Evolutionary conservation across 148 eudicot species (phyloP).

Genomic region (Amaranthus cruentus): DNA sequence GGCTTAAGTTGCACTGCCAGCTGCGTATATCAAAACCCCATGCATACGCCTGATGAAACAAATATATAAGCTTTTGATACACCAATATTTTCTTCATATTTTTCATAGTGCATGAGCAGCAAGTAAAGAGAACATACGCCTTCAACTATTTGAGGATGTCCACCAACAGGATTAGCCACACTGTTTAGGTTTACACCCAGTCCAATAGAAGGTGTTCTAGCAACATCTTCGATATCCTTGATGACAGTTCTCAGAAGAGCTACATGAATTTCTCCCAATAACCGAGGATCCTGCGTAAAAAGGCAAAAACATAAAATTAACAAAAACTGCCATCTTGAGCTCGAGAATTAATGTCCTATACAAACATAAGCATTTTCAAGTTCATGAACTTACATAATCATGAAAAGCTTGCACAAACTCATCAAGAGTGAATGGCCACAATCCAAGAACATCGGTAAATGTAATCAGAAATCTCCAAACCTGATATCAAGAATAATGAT

Average conservation of each 20-base stretch:
- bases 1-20: conserved; percentile 79
- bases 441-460: conserved; percentile 80
- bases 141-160: conserved; percentile 91
- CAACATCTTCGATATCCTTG: conserved; percentile 93
- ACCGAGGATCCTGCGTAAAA: conserved; percentile 61
- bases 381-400: conserved; percentile 62
- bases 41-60: conserved; percentile 64
- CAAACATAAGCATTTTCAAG: neutral
- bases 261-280: conserved; percentile 80
- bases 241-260: conserved; percentile 64
- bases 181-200: conserved; percentile 50
- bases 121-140: conserved; percentile 53
- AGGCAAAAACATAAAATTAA: conserved; percentile 5
- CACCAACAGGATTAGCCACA: conserved; percentile 69
- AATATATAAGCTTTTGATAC: conserved; percentile 1
- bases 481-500: conserved; percentile 32
- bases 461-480: conserved; percentile 87
- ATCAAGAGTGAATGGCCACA: conserved; percentile 96
- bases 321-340: conserved; percentile 1
- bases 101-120: neutral
- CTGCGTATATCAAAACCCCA: conserved; percentile 93
- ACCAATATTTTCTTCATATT: neutral
- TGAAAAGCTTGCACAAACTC: conserved; percentile 92
- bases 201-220: conserved; percentile 69
- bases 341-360: neutral